These are phyloP conservation scores for Kurtzmaniella quercitrusa DNA, from an alignment of 1,139 yeast species.

Conservation along the genomic window DNA sequence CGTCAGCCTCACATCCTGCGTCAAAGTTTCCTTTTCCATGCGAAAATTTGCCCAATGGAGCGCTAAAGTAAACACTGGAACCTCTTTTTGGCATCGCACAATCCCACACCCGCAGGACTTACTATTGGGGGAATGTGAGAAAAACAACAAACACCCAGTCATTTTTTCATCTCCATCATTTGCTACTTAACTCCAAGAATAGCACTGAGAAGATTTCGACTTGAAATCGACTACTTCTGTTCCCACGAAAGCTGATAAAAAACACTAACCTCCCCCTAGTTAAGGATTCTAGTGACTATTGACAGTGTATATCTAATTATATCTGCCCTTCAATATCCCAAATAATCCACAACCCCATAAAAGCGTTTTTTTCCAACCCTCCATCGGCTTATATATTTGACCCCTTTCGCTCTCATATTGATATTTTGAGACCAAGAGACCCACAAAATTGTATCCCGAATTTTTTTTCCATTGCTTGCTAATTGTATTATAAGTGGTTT, in stretches of 20 bases:
- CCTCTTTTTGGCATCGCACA: neutral
- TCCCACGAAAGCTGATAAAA: neutral
- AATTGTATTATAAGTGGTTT: neutral
- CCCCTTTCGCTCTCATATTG: neutral
- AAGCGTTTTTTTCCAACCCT: neutral
- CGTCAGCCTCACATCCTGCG: neutral
- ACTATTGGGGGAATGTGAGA: neutral
- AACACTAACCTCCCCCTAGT: too few species aligned
- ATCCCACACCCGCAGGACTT: neutral
- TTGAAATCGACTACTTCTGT: neutral
- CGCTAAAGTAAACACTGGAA: neutral
- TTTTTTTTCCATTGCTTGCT: neutral
- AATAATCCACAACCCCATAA: too few species aligned
- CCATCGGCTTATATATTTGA: neutral
- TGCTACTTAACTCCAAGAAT: neutral
- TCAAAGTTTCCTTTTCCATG: neutral
- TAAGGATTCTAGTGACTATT: too few species aligned
- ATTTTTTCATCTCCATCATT: neutral
- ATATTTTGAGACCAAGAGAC: neutral
- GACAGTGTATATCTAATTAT: too few species aligned
- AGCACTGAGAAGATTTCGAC: neutral
- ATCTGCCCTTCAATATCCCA: too few species aligned
- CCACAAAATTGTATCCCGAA: neutral
- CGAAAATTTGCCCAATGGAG: neutral
- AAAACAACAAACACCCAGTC: constrained; percentile 1